Evolutionary conservation across 768 basidiomycete species (phyloP).

Genomic region (Lactarius tabidus): DNA sequence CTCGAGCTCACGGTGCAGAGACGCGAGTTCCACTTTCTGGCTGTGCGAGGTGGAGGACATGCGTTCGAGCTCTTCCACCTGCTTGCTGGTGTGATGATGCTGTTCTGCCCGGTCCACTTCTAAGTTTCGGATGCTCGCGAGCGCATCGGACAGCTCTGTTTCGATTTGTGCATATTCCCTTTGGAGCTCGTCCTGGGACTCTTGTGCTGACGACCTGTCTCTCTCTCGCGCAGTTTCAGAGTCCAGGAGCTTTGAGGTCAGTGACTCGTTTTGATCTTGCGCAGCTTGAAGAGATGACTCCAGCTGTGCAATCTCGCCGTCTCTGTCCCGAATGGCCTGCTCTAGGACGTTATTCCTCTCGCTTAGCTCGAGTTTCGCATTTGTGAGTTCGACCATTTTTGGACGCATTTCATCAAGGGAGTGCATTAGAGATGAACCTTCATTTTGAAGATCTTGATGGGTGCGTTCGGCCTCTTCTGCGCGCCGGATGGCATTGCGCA

Average conservation of each 20-base stretch:
- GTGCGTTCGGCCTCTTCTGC: slow-evolving; percentile 71
- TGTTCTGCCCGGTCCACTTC: slow-evolving; percentile 62
- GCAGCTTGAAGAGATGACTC: slow-evolving; percentile 56
- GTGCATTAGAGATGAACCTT: slow-evolving; percentile 73
- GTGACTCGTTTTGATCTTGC: slow-evolving; percentile 46
- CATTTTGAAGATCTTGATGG: slow-evolving; percentile 68
- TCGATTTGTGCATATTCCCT: slow-evolving; percentile 59
- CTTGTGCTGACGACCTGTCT: slow-evolving; percentile 46
- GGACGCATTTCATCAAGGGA: slow-evolving; percentile 84
- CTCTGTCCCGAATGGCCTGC: slow-evolving; percentile 50
- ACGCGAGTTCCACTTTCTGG: slow-evolving; percentile 51
- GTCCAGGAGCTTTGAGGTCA: slow-evolving; percentile 43
- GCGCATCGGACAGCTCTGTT: slow-evolving; percentile 53
- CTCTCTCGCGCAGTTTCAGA: slow-evolving; percentile 47
- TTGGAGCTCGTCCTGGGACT: slow-evolving; percentile 55
- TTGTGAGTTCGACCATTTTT: slow-evolving; percentile 78
- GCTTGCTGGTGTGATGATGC: slow-evolving; percentile 52
- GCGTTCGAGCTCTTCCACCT: slow-evolving; percentile 56
- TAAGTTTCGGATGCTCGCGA: slow-evolving; percentile 50
- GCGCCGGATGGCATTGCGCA: slow-evolving; percentile 58
- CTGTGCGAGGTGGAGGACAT: slow-evolving; percentile 42
- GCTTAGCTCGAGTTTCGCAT: slow-evolving; percentile 60
- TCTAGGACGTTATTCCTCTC: slow-evolving; percentile 60
- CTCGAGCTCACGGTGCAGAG: slow-evolving; percentile 50
- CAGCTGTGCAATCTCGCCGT: slow-evolving; percentile 55